Conservation (phyloP, 2,329 filamentous ascomycete genomes). For the Ambrosiella cleistominuta region DNA sequence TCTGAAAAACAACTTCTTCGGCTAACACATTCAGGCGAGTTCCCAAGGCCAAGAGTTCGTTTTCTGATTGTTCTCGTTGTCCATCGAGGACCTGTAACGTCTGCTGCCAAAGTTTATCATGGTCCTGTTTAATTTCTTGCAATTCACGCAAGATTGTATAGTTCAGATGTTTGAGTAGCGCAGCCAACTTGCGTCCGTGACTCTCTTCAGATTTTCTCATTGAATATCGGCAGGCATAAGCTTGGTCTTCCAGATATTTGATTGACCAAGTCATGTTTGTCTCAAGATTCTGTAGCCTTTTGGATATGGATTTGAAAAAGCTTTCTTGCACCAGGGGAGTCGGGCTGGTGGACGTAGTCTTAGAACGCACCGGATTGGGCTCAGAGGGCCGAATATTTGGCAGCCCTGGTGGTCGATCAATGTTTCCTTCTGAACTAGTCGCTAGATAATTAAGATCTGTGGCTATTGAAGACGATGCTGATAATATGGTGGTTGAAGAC, state of each 20-base stretch:
- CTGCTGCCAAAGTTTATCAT: conserved; percentile 92
- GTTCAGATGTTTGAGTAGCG: conserved; percentile 74
- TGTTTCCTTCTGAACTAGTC: background rate
- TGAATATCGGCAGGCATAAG: conserved; percentile 71
- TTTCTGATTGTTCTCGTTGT: conserved; percentile 68
- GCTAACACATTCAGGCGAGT: conserved; percentile 69
- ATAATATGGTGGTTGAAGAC: no score
- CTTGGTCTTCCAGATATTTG: conserved; percentile 94
- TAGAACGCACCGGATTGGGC: background rate
- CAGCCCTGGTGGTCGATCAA: no score
- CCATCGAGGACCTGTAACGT: conserved; percentile 82
- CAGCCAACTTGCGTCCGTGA: conserved; percentile 66
- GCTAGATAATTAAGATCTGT: background rate
- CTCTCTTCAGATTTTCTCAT: conserved; percentile 74
- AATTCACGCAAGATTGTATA: conserved; percentile 69
- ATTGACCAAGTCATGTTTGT: conserved; percentile 82
- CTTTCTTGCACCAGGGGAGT: conserved; percentile 85
- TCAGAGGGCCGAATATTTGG: background rate
- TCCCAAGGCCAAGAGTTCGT: conserved; percentile 68
- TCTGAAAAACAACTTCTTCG: conserved; percentile 77
- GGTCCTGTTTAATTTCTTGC: conserved; percentile 60
- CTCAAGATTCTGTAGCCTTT: conserved; percentile 79
- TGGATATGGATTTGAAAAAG: conserved; percentile 93
- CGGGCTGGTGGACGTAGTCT: conserved; percentile 23
- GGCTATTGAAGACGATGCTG: no score